Evolutionary conservation across 2,329 filamentous ascomycete species (phyloP), one percentile per base, ranked within the genome.

Genomic region (Penicillium rolfsii): DNA sequence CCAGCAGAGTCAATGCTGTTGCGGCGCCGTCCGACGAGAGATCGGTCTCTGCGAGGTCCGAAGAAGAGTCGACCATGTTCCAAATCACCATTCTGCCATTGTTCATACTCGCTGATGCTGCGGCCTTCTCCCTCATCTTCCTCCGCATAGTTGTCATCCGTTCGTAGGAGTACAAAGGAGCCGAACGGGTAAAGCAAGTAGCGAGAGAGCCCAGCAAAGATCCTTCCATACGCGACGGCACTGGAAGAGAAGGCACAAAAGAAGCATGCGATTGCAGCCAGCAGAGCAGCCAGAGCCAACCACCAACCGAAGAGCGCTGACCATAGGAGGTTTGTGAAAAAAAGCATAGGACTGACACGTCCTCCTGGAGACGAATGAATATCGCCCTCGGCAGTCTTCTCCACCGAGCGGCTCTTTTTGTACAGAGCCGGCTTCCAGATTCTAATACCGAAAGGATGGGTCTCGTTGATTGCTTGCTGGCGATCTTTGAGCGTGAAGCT

Each of bases 351-450:
- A 77, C 88, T 94, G 64, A 98, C 94, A 68, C 88, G 88, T 19
- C 91, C 91, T 24, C 95, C 95, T 0, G 95, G 95, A 1, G 91
- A 88, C 3, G 94, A 98, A 80, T 99, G 95, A 61, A 99, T 98
- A 76, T 99, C 95, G 14, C 91, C 93, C 79, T 98, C 94, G 5
- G 95, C 95, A 50, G 89, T 96, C 77, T 96, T 95, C 76, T 98
- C 93, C 40, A 99, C 96, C 0, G 95, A 99, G 59, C 95, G 89
- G 70, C 90, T 89, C 78, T 99, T 99, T 80, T 99, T 99, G 84
- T 99, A 99, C 64, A 99, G 78, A 1, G 95, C 96, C 46, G 95
- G 95, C 77, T 99, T 99, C 95, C 95, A 99, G 65, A 99, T 91
- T 75, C 96, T 89, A 74, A 99, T 98, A 82, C 95, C 95, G 71